Evolutionary conservation across 2,329 filamentous ascomycete species (phyloP).

Genomic region (Clonostachys sp.): DNA sequence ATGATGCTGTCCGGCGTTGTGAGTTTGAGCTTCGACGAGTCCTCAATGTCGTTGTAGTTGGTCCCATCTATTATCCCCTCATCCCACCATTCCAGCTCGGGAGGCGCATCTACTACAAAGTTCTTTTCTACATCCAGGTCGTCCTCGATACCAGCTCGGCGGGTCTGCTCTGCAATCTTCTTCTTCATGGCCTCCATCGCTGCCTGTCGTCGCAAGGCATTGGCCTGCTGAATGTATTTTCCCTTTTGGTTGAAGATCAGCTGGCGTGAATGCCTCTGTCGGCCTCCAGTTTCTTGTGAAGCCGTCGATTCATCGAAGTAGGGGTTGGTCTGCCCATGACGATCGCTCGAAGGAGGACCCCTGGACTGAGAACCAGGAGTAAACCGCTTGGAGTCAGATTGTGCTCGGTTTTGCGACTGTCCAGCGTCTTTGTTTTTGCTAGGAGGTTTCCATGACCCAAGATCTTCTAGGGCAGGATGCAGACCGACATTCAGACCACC

Average conservation of each 20-base stretch:
- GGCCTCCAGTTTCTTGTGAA: constrained; percentile 50
- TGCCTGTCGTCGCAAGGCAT: constrained; percentile 80
- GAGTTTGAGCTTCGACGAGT: constrained; percentile 65
- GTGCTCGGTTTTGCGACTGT: neutral
- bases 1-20: constrained; percentile 78
- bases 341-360: neutral
- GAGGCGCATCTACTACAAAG: constrained; percentile 78
- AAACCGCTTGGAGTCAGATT: neutral
- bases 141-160: constrained; percentile 91
- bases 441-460: constrained; percentile 41
- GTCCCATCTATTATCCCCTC: constrained; percentile 76
- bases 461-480: constrained; percentile 67
- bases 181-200: constrained; percentile 93
- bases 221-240: constrained; percentile 94
- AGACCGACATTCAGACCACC: constrained; percentile 72
- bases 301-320: constrained; percentile 73
- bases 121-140: constrained; percentile 85
- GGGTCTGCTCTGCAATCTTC: constrained; percentile 79
- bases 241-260: constrained; percentile 92
- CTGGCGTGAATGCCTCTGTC: constrained; percentile 66
- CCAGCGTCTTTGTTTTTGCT: constrained; percentile 25
- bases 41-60: constrained; percentile 68
- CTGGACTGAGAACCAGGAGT: neutral
- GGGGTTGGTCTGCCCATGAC: constrained; percentile 50
- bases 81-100: constrained; percentile 96